Evolutionary conservation across 257 asterid genomes (phyloP), one percentile per base, ranked within the genome.

Genomic region (Solanum pennellii): DNA sequence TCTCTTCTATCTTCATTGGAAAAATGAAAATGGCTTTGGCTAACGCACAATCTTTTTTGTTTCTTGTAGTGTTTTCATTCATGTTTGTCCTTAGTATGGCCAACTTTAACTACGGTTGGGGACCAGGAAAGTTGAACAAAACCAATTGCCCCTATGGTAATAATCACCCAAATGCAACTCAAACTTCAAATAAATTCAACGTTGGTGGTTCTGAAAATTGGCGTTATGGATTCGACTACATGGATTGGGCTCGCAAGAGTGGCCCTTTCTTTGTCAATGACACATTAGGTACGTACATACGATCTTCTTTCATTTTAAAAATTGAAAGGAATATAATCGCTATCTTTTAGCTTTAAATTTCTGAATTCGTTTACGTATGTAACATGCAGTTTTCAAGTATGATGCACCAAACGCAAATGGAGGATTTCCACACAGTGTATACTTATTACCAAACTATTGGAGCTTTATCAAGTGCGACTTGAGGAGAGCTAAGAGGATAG

Each of bases 151-250:
- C 93, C 4, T 90, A 87, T 14, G 79, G 45, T 5, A 33, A 90
- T 9, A 72, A 90, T 13, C 92, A 83, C 89, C 87, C 31, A 5
- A 92, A 91, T 86, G 79, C 84, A 3, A 91, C 89, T 45, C 89
- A 84, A 66, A 87, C 90, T n/a, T 88, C 94, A 37, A 91, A 87
- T 41, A 88, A 31, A 33, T 42, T 92, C 71, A 59, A 91, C 1
- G 94, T 95, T 12, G 98, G 96, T 1, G 98, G 97, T 0, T 90
- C 94, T 0, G 92, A 92, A 2, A 87, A 91, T 18, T 95, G 98
- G 98, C 96, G 20, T 10, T 95, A 91, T 65, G 98, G 97, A 23
- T 93, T 88, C 44, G 94, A 95, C 72, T 95, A 95, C 90, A 90
- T 94, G 5, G 92, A 92, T 27, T 95, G 98, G 98, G 92, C 97